Conservation (phyloP, 1,139 yeast species). For the Wickerhamomyces sp. region DNA sequence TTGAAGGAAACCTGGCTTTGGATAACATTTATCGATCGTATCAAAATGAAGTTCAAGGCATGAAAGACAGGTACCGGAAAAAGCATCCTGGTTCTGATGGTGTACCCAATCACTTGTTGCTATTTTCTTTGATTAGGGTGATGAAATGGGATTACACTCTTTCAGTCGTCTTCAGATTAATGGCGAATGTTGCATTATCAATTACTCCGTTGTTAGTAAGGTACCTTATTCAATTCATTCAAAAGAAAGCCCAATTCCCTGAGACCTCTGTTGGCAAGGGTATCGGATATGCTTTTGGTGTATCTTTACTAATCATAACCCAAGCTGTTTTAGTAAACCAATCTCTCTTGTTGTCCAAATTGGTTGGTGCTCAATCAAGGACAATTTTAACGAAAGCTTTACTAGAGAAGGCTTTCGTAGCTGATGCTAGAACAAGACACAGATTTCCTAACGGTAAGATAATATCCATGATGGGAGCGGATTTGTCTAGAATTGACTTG, state of each 20-base stretch:
- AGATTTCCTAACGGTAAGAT: conserved; percentile 59
- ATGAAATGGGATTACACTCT: conserved; percentile 25
- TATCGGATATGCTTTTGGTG: conserved; percentile 53
- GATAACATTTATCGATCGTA: neutral
- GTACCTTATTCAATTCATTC: conserved; percentile 43
- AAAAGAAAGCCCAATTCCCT: conserved; percentile 29
- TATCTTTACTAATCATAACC: conserved; percentile 39
- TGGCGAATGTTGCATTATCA: conserved; percentile 51
- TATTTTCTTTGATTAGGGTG: conserved; percentile 25
- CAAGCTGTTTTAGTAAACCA: conserved; percentile 51
- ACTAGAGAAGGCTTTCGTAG: conserved; percentile 56
- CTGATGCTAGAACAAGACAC: conserved; percentile 52
- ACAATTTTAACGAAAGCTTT: conserved; percentile 60
- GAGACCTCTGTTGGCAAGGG: conserved; percentile 38
- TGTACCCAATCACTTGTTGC: conserved; percentile 34
- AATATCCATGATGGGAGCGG: conserved; percentile 70
- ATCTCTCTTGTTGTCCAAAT: conserved; percentile 51
- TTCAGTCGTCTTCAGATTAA: conserved; percentile 36
- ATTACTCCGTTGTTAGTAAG: conserved; percentile 37
- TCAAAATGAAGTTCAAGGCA: neutral
- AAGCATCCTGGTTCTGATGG: too few species aligned
- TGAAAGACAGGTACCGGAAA: neutral
- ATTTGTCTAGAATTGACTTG: conserved; percentile 69
- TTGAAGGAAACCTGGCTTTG: conserved; percentile 39
- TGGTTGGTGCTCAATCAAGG: conserved; percentile 66